Evolutionary conservation across 2,329 filamentous ascomycete genomes (phyloP), one percentile per base, ranked within the genome.

Genomic region (Nemania bipapillata): DNA sequence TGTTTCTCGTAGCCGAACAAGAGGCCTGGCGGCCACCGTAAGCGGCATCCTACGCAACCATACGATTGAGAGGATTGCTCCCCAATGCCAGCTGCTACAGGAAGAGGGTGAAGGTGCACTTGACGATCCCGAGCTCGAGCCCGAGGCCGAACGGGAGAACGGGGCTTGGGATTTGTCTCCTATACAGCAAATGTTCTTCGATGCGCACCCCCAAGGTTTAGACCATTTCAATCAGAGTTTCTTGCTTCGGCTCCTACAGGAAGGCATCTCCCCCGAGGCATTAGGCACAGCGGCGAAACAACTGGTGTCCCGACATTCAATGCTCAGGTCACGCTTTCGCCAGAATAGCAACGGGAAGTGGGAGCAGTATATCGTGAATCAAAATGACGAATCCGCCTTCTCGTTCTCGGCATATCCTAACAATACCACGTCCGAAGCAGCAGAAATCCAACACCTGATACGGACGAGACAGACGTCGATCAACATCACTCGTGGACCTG

Each of bases 111-210:
- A 56, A 40, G 20, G 26, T 49, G 40, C 40, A 59, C 24, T 22
- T 45, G 42, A 59, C 8, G 42, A 49, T 49, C 24, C 42, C 20
- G 24, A 59, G 26, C 28, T 35, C 17, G 40, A 50, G 26, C 24
- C 24, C 15, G 28, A 59, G 17, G 40, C 37, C 50, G 50, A 57
- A 42, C 35, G 22, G 54, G 22, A 20, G 35, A 28, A 59, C 42
- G 53, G 32, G 53, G 53, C 47, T 42, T 61, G 45, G 57, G 20
- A n/a, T 26, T 61, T 61, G 40, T 52, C 57, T 8, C 57, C 57
- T 9, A 52, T 61, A n/a, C 57, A 61, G 28, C 45, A 52, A 42
- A 52, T 61, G 30, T 61, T 61, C 32, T 61, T 61, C 45, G 47
- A 37, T 37, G 26, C 12, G 12, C 28, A 52, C 22, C 45, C 57